Conservation (phyloP, 768 basidiomycete genomes). For the Naganishia antarctica region DNA sequence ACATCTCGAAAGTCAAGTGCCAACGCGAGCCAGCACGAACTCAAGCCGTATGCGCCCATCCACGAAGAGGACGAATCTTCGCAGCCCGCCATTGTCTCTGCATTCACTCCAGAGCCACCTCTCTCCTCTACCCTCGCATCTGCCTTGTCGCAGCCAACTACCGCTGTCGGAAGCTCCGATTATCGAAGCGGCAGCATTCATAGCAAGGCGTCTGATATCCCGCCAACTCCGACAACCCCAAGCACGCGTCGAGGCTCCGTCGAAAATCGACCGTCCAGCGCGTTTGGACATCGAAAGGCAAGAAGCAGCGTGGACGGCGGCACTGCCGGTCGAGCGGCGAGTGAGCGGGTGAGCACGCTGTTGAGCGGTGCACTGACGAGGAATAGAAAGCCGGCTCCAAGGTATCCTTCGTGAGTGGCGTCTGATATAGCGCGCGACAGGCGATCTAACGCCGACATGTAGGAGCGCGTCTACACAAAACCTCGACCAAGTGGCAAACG, state of each 20-base stretch:
- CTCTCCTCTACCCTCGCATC: constrained; percentile 1
- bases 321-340: constrained; percentile 26
- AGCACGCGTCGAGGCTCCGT: constrained; percentile 30
- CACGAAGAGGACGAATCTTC: constrained; percentile 26
- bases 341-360: constrained; percentile 58
- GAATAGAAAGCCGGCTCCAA: constrained; percentile 73
- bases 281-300: constrained; percentile 43
- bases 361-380: constrained; percentile 66
- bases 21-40: constrained; percentile 3
- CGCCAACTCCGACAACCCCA: constrained; percentile 42
- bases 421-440: neutral
- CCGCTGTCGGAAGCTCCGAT: neutral
- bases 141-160: constrained; percentile 6
- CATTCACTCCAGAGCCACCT: constrained; percentile 22
- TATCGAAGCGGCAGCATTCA: constrained; percentile 19
- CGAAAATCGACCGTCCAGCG: neutral
- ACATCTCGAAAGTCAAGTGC: constrained; percentile 22
- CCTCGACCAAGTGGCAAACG: constrained; percentile 7
- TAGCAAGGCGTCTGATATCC: constrained; percentile 34
- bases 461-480: constrained; percentile 23
- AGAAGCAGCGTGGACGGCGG: constrained; percentile 43
- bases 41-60: constrained; percentile 7
- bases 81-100: neutral
- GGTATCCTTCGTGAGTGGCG: constrained; percentile 59
- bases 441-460: neutral